Base-by-base conservation (phyloP, 345 rosid genomes). In the Balakata baccata region DNA sequence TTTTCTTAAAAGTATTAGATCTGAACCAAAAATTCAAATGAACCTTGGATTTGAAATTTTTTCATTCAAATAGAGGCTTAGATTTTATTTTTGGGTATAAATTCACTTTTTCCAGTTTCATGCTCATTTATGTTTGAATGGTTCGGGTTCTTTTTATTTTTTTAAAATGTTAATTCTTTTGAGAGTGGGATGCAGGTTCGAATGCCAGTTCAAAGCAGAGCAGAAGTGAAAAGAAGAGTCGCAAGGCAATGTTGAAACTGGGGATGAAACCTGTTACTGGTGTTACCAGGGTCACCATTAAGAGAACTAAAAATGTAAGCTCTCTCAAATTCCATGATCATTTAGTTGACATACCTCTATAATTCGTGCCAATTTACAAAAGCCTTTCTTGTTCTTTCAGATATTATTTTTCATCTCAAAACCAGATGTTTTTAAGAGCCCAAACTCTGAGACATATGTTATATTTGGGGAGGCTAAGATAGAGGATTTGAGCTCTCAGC, bases 401-500 rank as follows among this genome's bases (percentile, higher is more conserved):
- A 77, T 89, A 56, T 84, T 88, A 64, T 92, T 88, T 84, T 90
- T 92, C 82, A 89, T 90, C 77, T 89, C 98, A 11, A 92, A 92
- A 71, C 96, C 94, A 0, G 92, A 92, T 81, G 94, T 90, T 43
- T 92, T 92, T 83, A 92, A 92, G 81, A 89, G 96, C 84, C 92
- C 94, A 4, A 85, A 90, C 80, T 90, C 96, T 0, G 96, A 92
- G 79, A 90, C 96, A 18, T 92, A 92, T 70, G 77, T 92, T 77
- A 88, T 90, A 79, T 90, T 92, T 34, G 96, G 92, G 17, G 98
- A 92, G 87, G 98, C 96, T 49, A 92, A 90, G 91, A 88, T 92
- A 46, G 98, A 92, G 82, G 94, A 92, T 76, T 77, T 90, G 87
- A 90, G 98, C 85, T 89, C 98, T 34, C 96, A 92, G 87, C 86